These are phyloP conservation scores for Aspergillus homomorphus DNA, from an alignment of 495 filamentous ascomycete genomes.

Conservation along the genomic window DNA sequence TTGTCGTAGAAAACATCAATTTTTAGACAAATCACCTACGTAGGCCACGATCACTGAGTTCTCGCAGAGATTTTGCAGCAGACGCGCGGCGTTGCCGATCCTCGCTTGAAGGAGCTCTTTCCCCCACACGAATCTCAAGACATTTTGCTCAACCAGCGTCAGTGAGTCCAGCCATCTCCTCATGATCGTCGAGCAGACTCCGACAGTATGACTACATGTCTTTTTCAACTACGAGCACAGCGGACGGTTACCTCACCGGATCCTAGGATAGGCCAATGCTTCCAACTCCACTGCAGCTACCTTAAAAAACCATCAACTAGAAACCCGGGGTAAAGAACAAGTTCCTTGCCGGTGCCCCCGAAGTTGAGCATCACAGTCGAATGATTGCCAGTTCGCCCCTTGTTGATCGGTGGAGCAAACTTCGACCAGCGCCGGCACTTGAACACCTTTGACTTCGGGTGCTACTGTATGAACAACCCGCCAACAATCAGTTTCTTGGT, in stretches of 20 bases:
- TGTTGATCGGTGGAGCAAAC: slow-evolving; percentile 25
- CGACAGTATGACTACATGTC: neutral
- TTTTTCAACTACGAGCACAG: neutral
- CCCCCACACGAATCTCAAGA: neutral
- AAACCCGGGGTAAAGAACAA: neutral
- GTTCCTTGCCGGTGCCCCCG: neutral
- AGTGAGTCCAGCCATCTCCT: neutral
- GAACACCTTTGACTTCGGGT: too few species aligned
- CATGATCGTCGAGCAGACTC: neutral
- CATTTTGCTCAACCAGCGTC: neutral
- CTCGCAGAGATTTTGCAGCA: neutral
- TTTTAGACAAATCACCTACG: too few species aligned
- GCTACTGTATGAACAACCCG: too few species aligned
- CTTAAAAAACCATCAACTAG: neutral
- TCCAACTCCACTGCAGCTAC: neutral
- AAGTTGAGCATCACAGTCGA: neutral
- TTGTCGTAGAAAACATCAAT: too few species aligned
- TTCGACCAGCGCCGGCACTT: neutral
- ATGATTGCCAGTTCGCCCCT: slow-evolving; percentile 11
- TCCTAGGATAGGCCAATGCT: slow-evolving; percentile 6
- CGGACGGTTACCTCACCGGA: neutral
- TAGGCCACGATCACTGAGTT: too few species aligned
- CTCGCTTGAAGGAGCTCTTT: slow-evolving; percentile 11
- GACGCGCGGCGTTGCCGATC: slow-evolving; percentile 27
- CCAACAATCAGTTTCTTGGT: neutral